These are phyloP conservation scores for Spergularia bocconei DNA, from an alignment of 148 eudicot genomes.

Conservation along the genomic window DNA sequence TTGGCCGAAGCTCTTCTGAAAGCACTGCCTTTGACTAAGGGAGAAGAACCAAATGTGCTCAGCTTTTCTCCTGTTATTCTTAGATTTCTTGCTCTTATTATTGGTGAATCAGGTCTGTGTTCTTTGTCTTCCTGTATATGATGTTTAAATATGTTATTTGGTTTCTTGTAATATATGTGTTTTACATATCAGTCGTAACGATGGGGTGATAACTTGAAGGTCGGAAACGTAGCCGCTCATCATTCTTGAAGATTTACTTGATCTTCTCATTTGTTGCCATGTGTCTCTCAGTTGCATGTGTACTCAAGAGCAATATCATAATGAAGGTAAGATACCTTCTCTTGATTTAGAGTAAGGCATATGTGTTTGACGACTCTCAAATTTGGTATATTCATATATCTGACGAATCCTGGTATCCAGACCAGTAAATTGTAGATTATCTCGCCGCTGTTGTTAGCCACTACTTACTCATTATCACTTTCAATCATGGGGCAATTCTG, in stretches of 20 bases:
- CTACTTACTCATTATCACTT: too few species aligned
- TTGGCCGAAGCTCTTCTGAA: conserved; percentile 29
- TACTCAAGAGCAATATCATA: conserved; percentile 28
- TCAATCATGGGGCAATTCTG: neutral
- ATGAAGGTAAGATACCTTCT: conserved; percentile 33
- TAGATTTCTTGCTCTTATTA: conserved; percentile 37
- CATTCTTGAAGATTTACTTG: conserved; percentile 55
- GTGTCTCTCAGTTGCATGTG: conserved; percentile 34
- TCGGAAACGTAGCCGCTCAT: conserved; percentile 50
- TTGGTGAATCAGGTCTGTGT: conserved; percentile 55
- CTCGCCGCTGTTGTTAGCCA: too few species aligned
- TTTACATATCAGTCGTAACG: conserved; percentile 11
- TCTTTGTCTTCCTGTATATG: neutral
- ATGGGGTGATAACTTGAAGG: conserved; percentile 39
- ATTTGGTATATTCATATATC: neutral
- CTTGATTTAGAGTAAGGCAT: too few species aligned
- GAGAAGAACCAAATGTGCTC: conserved; percentile 35
- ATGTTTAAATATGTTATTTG: neutral
- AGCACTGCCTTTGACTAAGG: conserved; percentile 28
- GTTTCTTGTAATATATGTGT: neutral
- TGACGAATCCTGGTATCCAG: neutral
- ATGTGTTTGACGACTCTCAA: too few species aligned
- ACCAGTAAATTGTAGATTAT: too few species aligned
- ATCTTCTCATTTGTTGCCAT: conserved; percentile 40
- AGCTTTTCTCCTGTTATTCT: conserved; percentile 34